Evolutionary conservation across 2,329 filamentous ascomycete genomes (phyloP).

Genomic region (Diaporthe nobilis): DNA sequence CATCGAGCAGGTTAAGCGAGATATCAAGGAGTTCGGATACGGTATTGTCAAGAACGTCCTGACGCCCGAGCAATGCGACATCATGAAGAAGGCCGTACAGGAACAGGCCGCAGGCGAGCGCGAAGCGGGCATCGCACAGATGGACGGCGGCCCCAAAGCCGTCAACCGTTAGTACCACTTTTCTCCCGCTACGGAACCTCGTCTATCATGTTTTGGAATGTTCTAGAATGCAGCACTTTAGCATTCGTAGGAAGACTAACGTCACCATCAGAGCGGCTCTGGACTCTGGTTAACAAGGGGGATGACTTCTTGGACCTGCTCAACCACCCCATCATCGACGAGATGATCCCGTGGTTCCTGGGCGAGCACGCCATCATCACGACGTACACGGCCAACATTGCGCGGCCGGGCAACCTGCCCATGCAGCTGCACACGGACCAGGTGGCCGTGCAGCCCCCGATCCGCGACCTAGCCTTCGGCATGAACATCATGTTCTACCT

Average conservation of each 20-base stretch:
- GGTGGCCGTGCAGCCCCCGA: slow-evolving; percentile 46
- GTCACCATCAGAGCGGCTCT: slow-evolving; percentile 39
- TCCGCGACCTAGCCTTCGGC: slow-evolving; percentile 45
- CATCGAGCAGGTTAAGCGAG: slow-evolving; percentile 47
- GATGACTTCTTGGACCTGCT: slow-evolving; percentile 49
- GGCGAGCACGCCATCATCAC: slow-evolving; percentile 49
- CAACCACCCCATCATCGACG: slow-evolving; percentile 48
- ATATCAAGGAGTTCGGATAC: slow-evolving; percentile 48
- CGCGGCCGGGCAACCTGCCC: slow-evolving; percentile 46
- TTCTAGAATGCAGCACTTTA: no score
- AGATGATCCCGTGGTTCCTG: slow-evolving; percentile 47
- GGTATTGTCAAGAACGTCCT: slow-evolving; percentile 48
- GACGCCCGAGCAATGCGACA: slow-evolving; percentile 44
- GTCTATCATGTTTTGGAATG: no score
- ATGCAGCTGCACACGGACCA: slow-evolving; percentile 51
- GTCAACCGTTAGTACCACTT: slow-evolving; percentile 36
- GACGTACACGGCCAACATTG: slow-evolving; percentile 51
- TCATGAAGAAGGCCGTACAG: slow-evolving; percentile 45
- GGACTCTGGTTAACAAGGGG: slow-evolving; percentile 45
- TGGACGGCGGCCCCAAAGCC: slow-evolving; percentile 43
- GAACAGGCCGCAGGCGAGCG: slow-evolving; percentile 48
- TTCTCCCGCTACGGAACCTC: no score
- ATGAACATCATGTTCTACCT: slow-evolving; percentile 48
- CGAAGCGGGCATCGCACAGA: slow-evolving; percentile 44
- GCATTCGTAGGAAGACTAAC: no score